Base-by-base conservation (phyloP, 2,329 filamentous ascomycete genomes). In the Fonsecaea monophora region DNA sequence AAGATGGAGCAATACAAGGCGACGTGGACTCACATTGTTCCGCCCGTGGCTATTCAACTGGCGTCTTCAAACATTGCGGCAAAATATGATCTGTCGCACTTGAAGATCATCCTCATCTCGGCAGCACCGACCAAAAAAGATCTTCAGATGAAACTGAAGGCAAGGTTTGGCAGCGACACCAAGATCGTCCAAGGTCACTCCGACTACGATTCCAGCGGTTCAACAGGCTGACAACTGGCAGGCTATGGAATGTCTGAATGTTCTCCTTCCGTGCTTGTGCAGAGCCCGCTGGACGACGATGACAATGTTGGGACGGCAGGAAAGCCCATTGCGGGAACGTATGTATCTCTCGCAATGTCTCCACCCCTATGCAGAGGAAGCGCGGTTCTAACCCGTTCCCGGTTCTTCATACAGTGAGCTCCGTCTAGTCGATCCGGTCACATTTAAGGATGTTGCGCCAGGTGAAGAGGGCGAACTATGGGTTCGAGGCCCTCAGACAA, bases 401-500 rank as follows among this genome's bases (percentile, higher is more conserved):
- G 1, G 6, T 38, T 18, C 42, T 45, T 10, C 12, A 32, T 32
- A 25, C 37, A 67, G 65, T 6, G 65, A 67, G 35, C 53, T 64
- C 35, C 65, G 65, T 9, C 42, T 64, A 2, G 61, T 67, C 18
- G 65, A 69, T 25, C 67, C 65, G 1, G 67, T 67, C 5, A 64
- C 57, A 2, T 40, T 65, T 32, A 60, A 64, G 37, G 67, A 69
- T 42, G 65, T 67, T 53, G 42, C 65, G 9, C 40, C 34, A 18
- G 65, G 65, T 7, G 61, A 64, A 57, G 65, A 67, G 53, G 85
- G 85, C 10, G 85, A 87, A 72, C 78, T 87, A 0, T 91, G 91
- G 82, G 82, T 94, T 63, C 88, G 88, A 67, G 92, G 92, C 0
- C 92, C 92, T 0, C 94, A 95, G 67, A 82, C 94, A 30, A 94